A percentile compares a stretch with the other conserved stretches of the same genome.
Evolutionary conservation across 1,284 basidiomycete species (phyloP).

Genomic region (Trametes versicolor): DNA sequence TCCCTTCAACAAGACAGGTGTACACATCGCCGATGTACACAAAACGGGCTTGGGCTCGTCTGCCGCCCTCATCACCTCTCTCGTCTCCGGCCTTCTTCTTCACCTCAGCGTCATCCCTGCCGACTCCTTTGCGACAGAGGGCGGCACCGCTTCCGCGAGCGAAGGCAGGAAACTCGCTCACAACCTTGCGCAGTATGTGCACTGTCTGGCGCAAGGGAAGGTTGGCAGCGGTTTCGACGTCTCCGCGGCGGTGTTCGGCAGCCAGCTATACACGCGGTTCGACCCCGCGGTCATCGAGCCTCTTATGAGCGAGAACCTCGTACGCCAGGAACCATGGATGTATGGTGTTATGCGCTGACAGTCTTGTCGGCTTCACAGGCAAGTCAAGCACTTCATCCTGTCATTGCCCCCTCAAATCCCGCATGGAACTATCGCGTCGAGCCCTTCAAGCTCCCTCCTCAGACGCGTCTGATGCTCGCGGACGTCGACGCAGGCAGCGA

Average conservation of each 20-base stretch:
- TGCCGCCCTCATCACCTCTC: constrained; percentile 95
- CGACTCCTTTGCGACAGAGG: constrained; percentile 51
- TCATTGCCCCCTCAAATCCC: constrained; percentile 67
- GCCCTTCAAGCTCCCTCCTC: constrained; percentile 83
- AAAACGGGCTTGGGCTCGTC: constrained; percentile 99
- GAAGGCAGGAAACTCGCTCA: constrained; percentile 77
- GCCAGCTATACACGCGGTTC: constrained; percentile 94
- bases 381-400: constrained; percentile 50
- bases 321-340: constrained; percentile 28
- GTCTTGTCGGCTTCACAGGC: neutral
- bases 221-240: constrained; percentile 99
- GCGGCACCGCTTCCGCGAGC: constrained; percentile 43
- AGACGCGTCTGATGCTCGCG: constrained; percentile 85
- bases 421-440: constrained; percentile 75
- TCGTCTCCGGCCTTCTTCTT: constrained; percentile 87
- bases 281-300: constrained; percentile 74
- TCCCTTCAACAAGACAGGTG: constrained; percentile 81
- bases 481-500: constrained; percentile 95
- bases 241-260: constrained; percentile 93
- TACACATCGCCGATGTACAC: constrained; percentile 83
- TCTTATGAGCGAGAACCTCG: constrained; percentile 69
- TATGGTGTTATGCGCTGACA: neutral
- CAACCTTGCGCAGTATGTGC: constrained; percentile 95
- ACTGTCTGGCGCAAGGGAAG: constrained; percentile 98
- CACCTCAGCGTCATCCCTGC: constrained; percentile 75